Conservation (phyloP, 805 yeast species). For the Starmerella davenportii region DNA sequence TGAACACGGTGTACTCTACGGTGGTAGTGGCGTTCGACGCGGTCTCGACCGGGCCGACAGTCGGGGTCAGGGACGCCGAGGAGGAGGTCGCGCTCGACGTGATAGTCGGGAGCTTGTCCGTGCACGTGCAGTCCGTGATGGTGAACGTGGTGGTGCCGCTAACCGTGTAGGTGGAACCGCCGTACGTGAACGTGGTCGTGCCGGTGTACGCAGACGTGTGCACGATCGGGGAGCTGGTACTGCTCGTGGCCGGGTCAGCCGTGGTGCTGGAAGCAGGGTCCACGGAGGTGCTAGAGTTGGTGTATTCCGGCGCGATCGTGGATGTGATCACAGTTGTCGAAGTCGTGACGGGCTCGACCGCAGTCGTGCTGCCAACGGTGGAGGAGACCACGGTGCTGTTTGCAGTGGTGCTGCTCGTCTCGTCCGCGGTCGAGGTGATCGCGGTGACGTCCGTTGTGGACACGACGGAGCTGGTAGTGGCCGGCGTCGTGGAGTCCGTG, state of each 20-base stretch:
- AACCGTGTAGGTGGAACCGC: conserved; percentile 43
- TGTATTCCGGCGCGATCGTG: too few species aligned
- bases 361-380: not conserved
- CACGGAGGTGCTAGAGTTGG: not conserved
- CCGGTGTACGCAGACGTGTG: not conserved
- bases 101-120: conserved; percentile 3
- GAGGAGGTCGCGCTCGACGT: conserved; percentile 4
- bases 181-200: not conserved
- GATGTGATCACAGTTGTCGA: too few species aligned
- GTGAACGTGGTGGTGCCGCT: conserved; percentile 57
- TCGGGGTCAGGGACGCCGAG: conserved; percentile 2
- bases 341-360: too few species aligned
- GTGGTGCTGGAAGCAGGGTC: not conserved
- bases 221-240: not conserved
- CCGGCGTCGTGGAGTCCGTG: not conserved
- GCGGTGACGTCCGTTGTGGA: too few species aligned
- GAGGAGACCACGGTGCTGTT: not conserved
- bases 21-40: conserved; percentile 1
- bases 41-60: conserved; percentile 1
- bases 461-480: too few species aligned
- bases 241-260: not conserved
- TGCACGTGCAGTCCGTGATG: conserved; percentile 30
- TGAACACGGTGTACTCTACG: not conserved
- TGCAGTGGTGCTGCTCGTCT: too few species aligned
- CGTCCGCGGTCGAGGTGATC: too few species aligned